Percentiles rank a stretch among this genome's conserved stretches.
Conservation (phyloP, 2,329 filamentous ascomycete genomes). For the Aspergillus viridinutans region DNA sequence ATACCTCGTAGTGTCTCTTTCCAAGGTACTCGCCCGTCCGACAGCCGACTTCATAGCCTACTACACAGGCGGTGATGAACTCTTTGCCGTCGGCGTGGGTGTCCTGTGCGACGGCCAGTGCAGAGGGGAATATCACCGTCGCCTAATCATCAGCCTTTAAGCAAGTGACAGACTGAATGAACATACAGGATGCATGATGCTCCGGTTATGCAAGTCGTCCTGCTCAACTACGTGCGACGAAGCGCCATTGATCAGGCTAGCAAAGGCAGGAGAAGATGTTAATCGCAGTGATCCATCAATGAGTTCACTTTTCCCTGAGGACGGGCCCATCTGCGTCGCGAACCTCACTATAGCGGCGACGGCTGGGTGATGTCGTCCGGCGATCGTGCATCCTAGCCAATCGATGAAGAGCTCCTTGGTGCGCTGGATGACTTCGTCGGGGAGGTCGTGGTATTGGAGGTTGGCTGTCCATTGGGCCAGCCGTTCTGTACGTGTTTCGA, state of each 20-base stretch:
- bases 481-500: conserved; percentile 16
- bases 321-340: conserved; percentile 24
- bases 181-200: conserved; percentile 31
- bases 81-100: conserved; percentile 23
- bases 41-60: conserved; percentile 30
- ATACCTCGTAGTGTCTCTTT: conserved; percentile 29
- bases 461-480: conserved; percentile 19
- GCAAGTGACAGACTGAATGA: neutral
- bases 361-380: conserved; percentile 26
- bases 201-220: conserved; percentile 31
- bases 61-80: conserved; percentile 28
- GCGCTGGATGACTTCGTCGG: conserved; percentile 22
- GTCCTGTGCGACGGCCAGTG: conserved; percentile 28
- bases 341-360: conserved; percentile 21
- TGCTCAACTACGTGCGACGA: conserved; percentile 31
- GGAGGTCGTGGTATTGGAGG: conserved; percentile 20
- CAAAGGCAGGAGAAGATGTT: conserved; percentile 26
- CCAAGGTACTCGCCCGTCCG: conserved; percentile 27
- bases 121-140: conserved; percentile 27
- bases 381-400: conserved; percentile 27
- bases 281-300: conserved; percentile 20
- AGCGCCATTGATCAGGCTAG: conserved; percentile 27
- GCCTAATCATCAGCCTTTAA: conserved; percentile 13
- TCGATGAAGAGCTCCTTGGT: conserved; percentile 32
- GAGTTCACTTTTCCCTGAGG: conserved; percentile 24